Conservation (phyloP, 1,284 basidiomycete genomes). For the Porodaedalea pini region DNA sequence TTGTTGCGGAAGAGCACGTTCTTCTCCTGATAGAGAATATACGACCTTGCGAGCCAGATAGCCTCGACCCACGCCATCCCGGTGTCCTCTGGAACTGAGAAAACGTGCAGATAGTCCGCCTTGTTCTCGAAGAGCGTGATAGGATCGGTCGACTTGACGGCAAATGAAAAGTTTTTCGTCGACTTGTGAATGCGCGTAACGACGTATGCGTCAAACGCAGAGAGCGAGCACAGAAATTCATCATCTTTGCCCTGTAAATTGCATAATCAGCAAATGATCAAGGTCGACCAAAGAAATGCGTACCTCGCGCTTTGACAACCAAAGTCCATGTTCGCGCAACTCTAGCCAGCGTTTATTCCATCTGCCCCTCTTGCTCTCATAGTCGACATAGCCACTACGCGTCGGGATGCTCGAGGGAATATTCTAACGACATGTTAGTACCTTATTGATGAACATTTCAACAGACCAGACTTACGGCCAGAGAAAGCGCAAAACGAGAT, state of each 20-base stretch:
- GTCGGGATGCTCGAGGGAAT: slow-evolving; percentile 71
- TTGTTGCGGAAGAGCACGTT: slow-evolving; percentile 52
- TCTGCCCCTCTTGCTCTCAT: slow-evolving; percentile 84
- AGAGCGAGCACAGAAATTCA: slow-evolving; percentile 71
- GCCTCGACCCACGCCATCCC: slow-evolving; percentile 69
- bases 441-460: neutral
- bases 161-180: slow-evolving; percentile 77
- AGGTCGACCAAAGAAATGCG: slow-evolving; percentile 22
- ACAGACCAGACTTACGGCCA: slow-evolving; percentile 50
- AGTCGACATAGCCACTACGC: slow-evolving; percentile 73
- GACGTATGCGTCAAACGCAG: slow-evolving; percentile 81
- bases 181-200: slow-evolving; percentile 70
- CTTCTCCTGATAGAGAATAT: slow-evolving; percentile 74
- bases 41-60: slow-evolving; percentile 74
- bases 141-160: slow-evolving; percentile 84
- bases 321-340: slow-evolving; percentile 79
- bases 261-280: neutral
- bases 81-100: slow-evolving; percentile 69
- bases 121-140: slow-evolving; percentile 80
- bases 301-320: slow-evolving; percentile 84
- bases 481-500: slow-evolving; percentile 54
- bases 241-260: slow-evolving; percentile 76
- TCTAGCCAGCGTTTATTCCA: slow-evolving; percentile 89
- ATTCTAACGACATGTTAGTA: slow-evolving; percentile 40
- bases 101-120: slow-evolving; percentile 79